phyloP scores from a whole-genome alignment of 306 rosid genomes.

The Comarum palustre region DNA sequence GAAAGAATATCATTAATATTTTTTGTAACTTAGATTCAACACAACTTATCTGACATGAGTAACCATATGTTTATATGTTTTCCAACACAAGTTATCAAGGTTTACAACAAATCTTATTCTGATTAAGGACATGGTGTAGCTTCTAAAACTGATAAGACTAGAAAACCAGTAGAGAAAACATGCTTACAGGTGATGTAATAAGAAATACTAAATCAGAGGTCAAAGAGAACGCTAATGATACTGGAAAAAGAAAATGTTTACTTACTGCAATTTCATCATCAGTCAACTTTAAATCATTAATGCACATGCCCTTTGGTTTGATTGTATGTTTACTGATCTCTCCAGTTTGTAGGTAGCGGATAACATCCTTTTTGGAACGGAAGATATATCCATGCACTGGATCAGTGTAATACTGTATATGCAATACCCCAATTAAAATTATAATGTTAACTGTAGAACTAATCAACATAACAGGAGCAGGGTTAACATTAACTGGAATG shows the following conservation, averaged over 20 bases:
- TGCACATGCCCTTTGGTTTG: slow-evolving; percentile 36
- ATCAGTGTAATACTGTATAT: slow-evolving; percentile 46
- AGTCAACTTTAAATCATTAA: slow-evolving; percentile 20
- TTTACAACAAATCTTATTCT: neutral
- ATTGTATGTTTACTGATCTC: slow-evolving; percentile 36
- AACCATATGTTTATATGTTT: slow-evolving; percentile 1
- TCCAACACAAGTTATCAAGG: neutral
- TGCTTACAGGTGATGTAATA: neutral
- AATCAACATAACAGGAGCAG: neutral
- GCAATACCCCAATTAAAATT: neutral
- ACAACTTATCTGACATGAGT: neutral
- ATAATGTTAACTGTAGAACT: neutral
- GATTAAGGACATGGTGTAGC: neutral
- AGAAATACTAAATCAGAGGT: neutral
- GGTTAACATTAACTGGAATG: neutral
- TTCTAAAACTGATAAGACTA: neutral
- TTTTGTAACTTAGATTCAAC: neutral
- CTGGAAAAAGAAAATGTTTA: neutral
- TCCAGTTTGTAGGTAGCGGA: slow-evolving; percentile 43
- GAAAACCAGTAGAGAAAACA: neutral
- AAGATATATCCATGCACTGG: slow-evolving; percentile 44
- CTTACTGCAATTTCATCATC: slow-evolving; percentile 35
- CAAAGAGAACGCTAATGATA: neutral
- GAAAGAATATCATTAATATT: neutral
- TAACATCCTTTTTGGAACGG: slow-evolving; percentile 46